These are phyloP conservation scores for Karstenula rhodostoma DNA, from an alignment of 2,329 filamentous ascomycete genomes.

Conservation along the genomic window DNA sequence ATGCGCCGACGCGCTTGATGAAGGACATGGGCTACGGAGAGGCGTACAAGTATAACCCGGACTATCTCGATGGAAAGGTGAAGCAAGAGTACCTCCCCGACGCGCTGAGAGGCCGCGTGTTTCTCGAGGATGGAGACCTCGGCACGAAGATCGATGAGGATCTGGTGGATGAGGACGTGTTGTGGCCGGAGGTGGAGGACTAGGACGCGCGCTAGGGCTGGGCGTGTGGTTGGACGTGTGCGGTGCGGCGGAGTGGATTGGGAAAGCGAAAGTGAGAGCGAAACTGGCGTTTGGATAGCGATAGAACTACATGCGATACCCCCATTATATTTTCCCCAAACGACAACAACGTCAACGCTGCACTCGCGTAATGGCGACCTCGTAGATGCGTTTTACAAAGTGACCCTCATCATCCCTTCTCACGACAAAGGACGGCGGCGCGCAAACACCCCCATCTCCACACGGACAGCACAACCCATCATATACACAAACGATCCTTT, in stretches of 20 bases:
- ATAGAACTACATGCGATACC: slow-evolving; percentile 10
- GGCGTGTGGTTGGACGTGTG: background rate
- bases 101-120: slow-evolving; percentile 71
- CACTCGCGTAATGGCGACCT: no score
- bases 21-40: slow-evolving; percentile 89
- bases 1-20: slow-evolving; percentile 92
- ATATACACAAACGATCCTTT: no score
- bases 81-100: slow-evolving; percentile 91
- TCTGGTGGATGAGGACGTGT: slow-evolving; percentile 36
- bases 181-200: slow-evolving; percentile 38
- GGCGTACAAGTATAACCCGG: slow-evolving; percentile 96
- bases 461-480: no score
- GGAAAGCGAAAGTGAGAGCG: no score
- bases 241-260: background rate
- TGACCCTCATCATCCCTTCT: no score
- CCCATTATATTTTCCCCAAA: background rate
- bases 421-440: no score
- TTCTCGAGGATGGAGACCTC: slow-evolving; percentile 82
- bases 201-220: background rate
- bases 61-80: slow-evolving; percentile 83
- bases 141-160: slow-evolving; percentile 75
- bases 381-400: no score
- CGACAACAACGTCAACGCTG: no score
- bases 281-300: slow-evolving; percentile 5
- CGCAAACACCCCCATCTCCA: no score